Evolutionary conservation across 345 rosid species (phyloP).

Genomic region (Corchorus capsularis): DNA sequence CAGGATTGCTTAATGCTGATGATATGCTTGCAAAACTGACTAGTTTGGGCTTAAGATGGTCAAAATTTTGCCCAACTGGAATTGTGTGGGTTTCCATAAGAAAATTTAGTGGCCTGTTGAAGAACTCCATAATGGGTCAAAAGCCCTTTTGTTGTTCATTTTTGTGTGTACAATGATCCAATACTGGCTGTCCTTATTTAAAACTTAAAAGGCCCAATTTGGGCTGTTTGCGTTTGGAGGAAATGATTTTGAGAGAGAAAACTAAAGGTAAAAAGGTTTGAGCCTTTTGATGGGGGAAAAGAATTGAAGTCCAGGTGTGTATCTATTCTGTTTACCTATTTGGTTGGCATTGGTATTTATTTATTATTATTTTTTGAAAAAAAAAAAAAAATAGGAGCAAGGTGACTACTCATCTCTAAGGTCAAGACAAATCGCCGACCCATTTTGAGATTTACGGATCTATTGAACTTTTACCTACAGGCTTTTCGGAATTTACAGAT

Average conservation of each 20-base stretch:
- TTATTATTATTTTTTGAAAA: too few relatives aligned
- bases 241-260: not conserved
- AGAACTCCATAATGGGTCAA: not conserved
- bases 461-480: too few relatives aligned
- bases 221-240: not conserved
- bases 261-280: not conserved
- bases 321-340: too few relatives aligned
- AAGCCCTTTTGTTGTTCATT: not conserved
- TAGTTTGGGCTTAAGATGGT: not conserved
- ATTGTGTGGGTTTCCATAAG: not conserved
- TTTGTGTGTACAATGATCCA: not conserved
- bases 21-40: too few relatives aligned
- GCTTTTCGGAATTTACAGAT: too few relatives aligned
- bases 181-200: not conserved
- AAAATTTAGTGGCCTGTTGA: not conserved
- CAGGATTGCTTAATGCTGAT: not conserved
- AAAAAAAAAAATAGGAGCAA: too few relatives aligned
- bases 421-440: too few relatives aligned
- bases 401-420: too few relatives aligned
- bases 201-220: not conserved
- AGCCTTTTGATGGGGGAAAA: not conserved
- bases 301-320: too few relatives aligned
- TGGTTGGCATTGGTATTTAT: too few relatives aligned
- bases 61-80: not conserved
- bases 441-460: too few relatives aligned